Evolutionary conservation across 75 land plant genomes (phyloP).

Genomic region (Cryptomeria japonica): DNA sequence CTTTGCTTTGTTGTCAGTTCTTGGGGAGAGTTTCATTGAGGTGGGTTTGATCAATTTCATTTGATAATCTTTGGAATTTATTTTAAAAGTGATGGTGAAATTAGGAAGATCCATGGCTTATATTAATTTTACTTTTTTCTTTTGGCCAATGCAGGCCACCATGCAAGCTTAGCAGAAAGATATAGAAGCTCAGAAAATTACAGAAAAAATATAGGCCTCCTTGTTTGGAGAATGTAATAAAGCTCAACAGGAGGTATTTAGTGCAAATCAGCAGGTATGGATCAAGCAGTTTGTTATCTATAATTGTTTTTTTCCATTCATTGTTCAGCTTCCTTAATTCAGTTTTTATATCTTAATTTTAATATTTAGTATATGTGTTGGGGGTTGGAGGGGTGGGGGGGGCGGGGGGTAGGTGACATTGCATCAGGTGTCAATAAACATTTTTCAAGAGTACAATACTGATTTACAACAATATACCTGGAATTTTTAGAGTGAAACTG

Average conservation of each 20-base stretch:
- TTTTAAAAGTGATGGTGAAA: not conserved
- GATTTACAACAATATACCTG: constrained; percentile 87
- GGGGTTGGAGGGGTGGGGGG: too few relatives aligned
- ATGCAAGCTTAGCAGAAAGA: constrained; percentile 47
- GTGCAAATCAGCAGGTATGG: constrained; percentile 47
- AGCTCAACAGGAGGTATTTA: constrained; percentile 29
- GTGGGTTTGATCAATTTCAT: not conserved
- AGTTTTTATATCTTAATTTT: constrained; percentile 5
- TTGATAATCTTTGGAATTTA: not conserved
- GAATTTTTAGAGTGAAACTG: constrained; percentile 75
- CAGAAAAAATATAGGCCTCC: constrained; percentile 28
- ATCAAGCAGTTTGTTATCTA: not conserved
- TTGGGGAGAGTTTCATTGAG: too few relatives aligned
- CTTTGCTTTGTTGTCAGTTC: too few relatives aligned
- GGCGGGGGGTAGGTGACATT: constrained; percentile 55
- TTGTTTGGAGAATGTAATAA: constrained; percentile 41
- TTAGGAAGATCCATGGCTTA: not conserved
- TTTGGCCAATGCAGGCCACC: constrained; percentile 22
- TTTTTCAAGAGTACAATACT: constrained; percentile 89
- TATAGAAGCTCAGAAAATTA: constrained; percentile 31
- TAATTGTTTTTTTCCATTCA: not conserved
- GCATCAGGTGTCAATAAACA: constrained; percentile 73
- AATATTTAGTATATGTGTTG: not conserved
- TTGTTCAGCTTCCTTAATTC: not conserved
- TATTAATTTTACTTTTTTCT: not conserved